Percentiles rank a stretch among this genome's conserved stretches.
phyloP scores from a whole-genome alignment of 1,284 basidiomycete genomes.

The Ceratobasidium papillatum region DNA sequence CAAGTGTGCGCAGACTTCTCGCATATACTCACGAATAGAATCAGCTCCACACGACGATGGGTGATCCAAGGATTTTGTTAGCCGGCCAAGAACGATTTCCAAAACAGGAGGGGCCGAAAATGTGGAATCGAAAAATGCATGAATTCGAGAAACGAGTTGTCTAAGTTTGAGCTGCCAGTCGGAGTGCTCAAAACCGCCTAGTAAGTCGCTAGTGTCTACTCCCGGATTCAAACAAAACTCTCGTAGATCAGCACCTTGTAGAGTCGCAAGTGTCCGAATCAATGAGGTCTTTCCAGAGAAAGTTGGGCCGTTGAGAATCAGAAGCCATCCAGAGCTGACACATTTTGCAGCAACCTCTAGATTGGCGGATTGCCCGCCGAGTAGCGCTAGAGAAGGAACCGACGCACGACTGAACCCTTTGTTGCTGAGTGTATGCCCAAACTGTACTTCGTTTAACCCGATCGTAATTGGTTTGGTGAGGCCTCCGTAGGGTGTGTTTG shows the following conservation, averaged over 20 bases:
- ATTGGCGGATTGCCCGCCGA: neutral
- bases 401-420: conserved; percentile 58
- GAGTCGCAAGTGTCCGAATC: conserved; percentile 74
- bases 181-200: conserved; percentile 94
- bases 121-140: neutral
- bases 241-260: conserved; percentile 73
- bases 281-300: conserved; percentile 84
- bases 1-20: neutral
- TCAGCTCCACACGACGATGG: neutral
- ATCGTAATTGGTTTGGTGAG: conserved; percentile 58
- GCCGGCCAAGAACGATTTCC: neutral
- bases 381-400: conserved; percentile 54
- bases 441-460: conserved; percentile 63
- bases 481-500: conserved; percentile 49
- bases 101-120: neutral
- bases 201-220: conserved; percentile 92
- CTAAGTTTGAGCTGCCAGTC: conserved; percentile 23
- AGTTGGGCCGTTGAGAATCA: conserved; percentile 83
- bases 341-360: conserved; percentile 83
- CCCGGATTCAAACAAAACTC: conserved; percentile 87
- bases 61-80: neutral
- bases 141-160: conserved; percentile 4
- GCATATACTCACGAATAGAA: neutral
- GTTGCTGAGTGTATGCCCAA: conserved; percentile 71
- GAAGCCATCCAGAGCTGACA: conserved; percentile 83